These are phyloP conservation scores for Globisporangium middletonii DNA, from an alignment of 352 stramenopile species.

Conservation along the genomic window DNA sequence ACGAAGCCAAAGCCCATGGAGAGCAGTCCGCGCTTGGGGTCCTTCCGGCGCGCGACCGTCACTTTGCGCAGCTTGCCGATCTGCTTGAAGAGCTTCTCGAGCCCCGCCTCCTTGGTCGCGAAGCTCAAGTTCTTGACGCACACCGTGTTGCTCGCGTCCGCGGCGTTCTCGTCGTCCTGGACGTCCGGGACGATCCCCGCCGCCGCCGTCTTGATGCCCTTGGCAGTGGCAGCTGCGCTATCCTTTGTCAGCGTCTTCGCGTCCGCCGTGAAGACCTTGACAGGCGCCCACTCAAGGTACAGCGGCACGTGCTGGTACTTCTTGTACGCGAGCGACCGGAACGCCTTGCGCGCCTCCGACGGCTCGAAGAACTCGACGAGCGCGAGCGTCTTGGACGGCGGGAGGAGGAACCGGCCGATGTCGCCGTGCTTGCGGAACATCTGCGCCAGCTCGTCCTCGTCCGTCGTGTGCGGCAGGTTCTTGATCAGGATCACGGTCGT, in stretches of 20 bases:
- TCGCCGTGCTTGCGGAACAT: conserved; percentile 92
- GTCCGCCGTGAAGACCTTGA: conserved; percentile 62
- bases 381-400: conserved; percentile 92
- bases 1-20: conserved; percentile 99
- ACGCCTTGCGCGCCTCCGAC: conserved; percentile 94
- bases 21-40: conserved; percentile 78
- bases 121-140: conserved; percentile 99
- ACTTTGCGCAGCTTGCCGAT: conserved; percentile 81
- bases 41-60: conserved; percentile 78
- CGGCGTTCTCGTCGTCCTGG: conserved; percentile 62
- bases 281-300: conserved; percentile 98
- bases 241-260: conserved; percentile 4
- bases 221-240: conserved; percentile 20
- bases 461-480: conserved; percentile 95
- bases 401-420: conserved; percentile 84
- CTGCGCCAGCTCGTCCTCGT: conserved; percentile 91
- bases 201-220: conserved; percentile 51
- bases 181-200: conserved; percentile 38
- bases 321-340: conserved; percentile 96
- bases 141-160: conserved; percentile 82
- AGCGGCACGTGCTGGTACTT: conserved; percentile 98
- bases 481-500: conserved; percentile 96
- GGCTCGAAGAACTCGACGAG: conserved; percentile 95
- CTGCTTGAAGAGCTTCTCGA: conserved; percentile 73
- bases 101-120: conserved; percentile 83